These are phyloP conservation scores for Aspergillus diversus DNA, from an alignment of 495 filamentous ascomycete species.

Conservation along the genomic window DNA sequence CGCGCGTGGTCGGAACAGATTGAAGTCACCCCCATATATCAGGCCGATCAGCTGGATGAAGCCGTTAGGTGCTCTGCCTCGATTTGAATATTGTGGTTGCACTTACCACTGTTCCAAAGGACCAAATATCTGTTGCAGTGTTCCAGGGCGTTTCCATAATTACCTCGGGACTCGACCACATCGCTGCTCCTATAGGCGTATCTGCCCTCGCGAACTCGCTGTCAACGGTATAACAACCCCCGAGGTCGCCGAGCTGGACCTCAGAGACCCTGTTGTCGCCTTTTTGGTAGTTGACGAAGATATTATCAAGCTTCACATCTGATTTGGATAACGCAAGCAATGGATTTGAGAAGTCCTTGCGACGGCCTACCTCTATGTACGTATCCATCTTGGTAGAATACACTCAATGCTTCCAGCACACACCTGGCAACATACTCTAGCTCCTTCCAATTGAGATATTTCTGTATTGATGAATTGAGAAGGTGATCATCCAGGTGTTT, in stretches of 20 bases:
- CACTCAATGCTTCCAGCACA: slow-evolving; percentile 16
- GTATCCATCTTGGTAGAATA: slow-evolving; percentile 16
- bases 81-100: background rate
- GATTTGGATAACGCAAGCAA: no score
- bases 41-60: slow-evolving; percentile 19
- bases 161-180: slow-evolving; percentile 20
- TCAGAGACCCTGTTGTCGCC: slow-evolving; percentile 19
- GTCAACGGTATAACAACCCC: slow-evolving; percentile 16
- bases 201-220: slow-evolving; percentile 12
- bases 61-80: background rate
- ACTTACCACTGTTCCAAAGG: slow-evolving; percentile 18
- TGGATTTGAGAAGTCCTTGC: background rate
- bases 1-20: slow-evolving; percentile 16
- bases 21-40: slow-evolving; percentile 22
- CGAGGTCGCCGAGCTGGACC: slow-evolving; percentile 20
- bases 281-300: slow-evolving; percentile 21
- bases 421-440: slow-evolving; percentile 20
- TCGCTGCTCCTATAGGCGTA: slow-evolving; percentile 19
- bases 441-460: slow-evolving; percentile 20
- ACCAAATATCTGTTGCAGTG: slow-evolving; percentile 23
- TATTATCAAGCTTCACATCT: slow-evolving; percentile 21
- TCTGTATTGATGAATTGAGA: background rate
- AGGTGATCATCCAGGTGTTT: slow-evolving; percentile 4
- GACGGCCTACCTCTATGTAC: slow-evolving; percentile 19
- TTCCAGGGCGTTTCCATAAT: slow-evolving; percentile 23